phyloP scores from a whole-genome alignment of 805 yeast species.

The Candida succiphila region DNA sequence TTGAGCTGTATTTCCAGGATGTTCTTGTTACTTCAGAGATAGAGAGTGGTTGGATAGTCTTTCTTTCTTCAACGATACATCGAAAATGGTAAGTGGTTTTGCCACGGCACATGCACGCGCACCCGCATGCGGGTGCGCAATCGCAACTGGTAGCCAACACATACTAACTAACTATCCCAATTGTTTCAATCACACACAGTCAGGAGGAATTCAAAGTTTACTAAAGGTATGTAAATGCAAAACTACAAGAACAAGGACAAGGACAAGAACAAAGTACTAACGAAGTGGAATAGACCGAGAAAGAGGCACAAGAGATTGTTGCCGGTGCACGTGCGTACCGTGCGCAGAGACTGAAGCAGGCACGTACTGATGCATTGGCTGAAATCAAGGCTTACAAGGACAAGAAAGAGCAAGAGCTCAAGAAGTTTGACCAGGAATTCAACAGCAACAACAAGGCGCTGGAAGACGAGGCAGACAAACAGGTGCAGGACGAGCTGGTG shows the following conservation, averaged over 20 bases:
- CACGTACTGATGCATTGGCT: conserved; percentile 83
- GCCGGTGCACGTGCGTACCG: conserved; percentile 88
- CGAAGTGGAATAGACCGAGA: conserved; percentile 56
- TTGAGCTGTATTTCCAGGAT: no score
- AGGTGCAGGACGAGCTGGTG: conserved; percentile 59
- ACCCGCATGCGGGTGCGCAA: no score
- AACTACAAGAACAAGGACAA: not conserved
- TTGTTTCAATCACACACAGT: not conserved
- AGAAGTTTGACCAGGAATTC: conserved; percentile 59
- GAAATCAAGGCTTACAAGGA: conserved; percentile 83
- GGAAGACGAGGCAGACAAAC: conserved; percentile 68
- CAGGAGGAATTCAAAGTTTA: conserved; percentile 60
- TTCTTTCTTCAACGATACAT: no score
- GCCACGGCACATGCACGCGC: no score
- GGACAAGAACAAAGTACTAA: not conserved
- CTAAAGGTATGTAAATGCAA: conserved; percentile 35
- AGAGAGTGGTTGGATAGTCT: no score
- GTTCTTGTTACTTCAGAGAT: no score
- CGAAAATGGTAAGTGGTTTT: no score
- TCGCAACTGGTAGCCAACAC: no score
- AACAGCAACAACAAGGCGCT: conserved; percentile 68
- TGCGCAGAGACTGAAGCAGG: conserved; percentile 81
- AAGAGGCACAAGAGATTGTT: conserved; percentile 94
- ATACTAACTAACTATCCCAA: not conserved
- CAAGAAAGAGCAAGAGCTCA: conserved; percentile 76